Base-by-base conservation (phyloP, 495 filamentous ascomycete species). In the Barbatosphaeria neglecta region DNA sequence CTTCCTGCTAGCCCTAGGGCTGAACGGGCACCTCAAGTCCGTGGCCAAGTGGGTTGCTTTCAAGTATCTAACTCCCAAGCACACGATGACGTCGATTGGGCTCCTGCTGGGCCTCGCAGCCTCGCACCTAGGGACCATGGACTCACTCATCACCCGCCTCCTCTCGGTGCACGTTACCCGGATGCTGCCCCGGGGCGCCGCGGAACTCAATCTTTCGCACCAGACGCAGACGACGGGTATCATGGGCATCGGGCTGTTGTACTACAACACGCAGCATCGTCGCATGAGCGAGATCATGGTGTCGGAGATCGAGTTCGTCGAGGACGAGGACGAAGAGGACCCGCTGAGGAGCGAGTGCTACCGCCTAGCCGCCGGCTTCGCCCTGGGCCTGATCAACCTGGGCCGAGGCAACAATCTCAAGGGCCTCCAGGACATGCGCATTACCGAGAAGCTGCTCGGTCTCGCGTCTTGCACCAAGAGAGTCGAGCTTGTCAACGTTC, bases 281-380 rank as follows among this genome's bases (percentile, higher is more conserved):
- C 80, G 92, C 42, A 99, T 99, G 92, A 95, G 87, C 57, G 92
- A 99, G 61, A 84, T 97, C 27, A 95, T 97, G 87, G 76, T 97
- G 33, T 95, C 90, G 0, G 92, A 99, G 61, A 92, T 99, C 41
- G 90, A 96, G 53, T 83, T 86, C 43, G 71, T 84, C 33, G 86
- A 87, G 31, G 62, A 76, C 13, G 86, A 86, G 40, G 65, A 72
- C 15, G 74, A 77, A 10, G 71, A 78, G 28, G 89, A 96, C 49
- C 80, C 77, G n/a, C 63, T 96, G 15, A 82, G 93, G 20, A 88
- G 93, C 54, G 92, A 99, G 69, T 86, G 89, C 23, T 97, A 99
- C 62, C 79, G 92, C 40, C 75, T 97, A 37, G 89, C 92, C 16
- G 93, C 92, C 23, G 92, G 92, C 0, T 94, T 96, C 56, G 84